Evolutionary conservation across 805 yeast genomes (phyloP), one percentile per base, ranked within the genome.

Genomic region (Yamadazyma laniorum): DNA sequence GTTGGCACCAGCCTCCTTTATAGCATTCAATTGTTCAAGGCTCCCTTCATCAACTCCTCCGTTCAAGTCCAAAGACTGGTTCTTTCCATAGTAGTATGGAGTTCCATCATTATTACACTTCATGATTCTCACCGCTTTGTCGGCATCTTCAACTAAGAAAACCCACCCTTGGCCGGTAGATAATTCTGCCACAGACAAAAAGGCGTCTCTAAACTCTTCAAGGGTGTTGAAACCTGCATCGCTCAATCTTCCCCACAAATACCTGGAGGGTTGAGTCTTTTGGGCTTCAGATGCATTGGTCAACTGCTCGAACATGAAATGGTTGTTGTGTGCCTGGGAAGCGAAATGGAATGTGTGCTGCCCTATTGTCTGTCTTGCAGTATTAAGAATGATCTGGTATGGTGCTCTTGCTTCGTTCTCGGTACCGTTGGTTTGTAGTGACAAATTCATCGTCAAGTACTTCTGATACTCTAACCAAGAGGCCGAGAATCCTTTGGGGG

Each of bases 261-360:
- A 52, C 45, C 71, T 57, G 12, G 65, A 58, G 9, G 74, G 73
- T 45, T 53, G 49, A 12, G 72, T 63, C 22, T 50, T 39, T 25
- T 48, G 34, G 5, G 72, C 72, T 29, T 50, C 55, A 3, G 52
- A 39, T 40, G 55, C 53, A 32, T 60, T 58, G 9, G 63, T 49
- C 32, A 82, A 64, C 53, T 84, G 85, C 58, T 83, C 79, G 54
- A 89, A 80, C 52, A 85, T 88, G 35, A 93, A 72, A 63, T 91
- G 99, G 67, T 93, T 93, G 65, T 89, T 90, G 66, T 85, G 91
- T 2, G 89, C 81, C 58, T 85, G 95, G 4, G 96, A 85, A 3
- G 98, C 97, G 54, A 74, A 78, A 63, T 90, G 93, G 72, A 82
- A 90, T n/a, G 77, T 61, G 39, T 77, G 76, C 23, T 89, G 81